These are phyloP conservation scores for Fraxinus dipetala DNA, from an alignment of 305 asterid genomes.

Conservation along the genomic window DNA sequence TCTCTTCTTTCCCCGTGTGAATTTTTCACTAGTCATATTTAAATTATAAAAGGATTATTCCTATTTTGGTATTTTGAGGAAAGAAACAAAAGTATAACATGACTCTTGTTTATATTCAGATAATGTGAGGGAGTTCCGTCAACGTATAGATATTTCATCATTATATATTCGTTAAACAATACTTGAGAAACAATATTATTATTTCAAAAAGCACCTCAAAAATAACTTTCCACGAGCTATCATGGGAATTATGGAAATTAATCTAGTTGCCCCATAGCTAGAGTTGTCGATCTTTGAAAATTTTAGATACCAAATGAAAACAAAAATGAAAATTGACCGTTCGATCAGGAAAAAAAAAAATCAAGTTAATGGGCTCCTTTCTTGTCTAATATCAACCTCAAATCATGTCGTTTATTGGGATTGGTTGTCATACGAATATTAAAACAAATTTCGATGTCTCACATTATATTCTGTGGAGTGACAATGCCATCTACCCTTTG, in stretches of 20 bases:
- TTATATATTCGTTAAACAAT: neutral
- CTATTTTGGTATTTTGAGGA: neutral
- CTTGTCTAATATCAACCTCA: neutral
- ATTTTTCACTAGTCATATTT: neutral
- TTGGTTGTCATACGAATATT: neutral
- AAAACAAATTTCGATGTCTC: neutral
- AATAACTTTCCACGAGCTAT: neutral
- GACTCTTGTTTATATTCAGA: neutral
- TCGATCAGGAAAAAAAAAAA: neutral
- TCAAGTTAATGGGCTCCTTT: neutral
- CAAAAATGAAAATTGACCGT: neutral
- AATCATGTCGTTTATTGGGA: neutral
- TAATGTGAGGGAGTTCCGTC: neutral
- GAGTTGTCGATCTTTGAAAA: neutral
- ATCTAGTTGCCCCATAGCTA: neutral
- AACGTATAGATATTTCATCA: neutral
- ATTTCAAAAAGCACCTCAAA: too few species aligned
- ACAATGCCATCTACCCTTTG: neutral
- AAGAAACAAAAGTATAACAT: neutral
- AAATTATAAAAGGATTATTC: neutral
- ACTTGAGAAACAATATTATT: neutral
- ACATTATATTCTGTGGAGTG: neutral
- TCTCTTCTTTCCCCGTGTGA: neutral
- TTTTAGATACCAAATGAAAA: neutral
- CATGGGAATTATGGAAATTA: neutral